These are phyloP conservation scores for Geotrichum candidum DNA, from an alignment of 1,139 yeast species.

Conservation along the genomic window DNA sequence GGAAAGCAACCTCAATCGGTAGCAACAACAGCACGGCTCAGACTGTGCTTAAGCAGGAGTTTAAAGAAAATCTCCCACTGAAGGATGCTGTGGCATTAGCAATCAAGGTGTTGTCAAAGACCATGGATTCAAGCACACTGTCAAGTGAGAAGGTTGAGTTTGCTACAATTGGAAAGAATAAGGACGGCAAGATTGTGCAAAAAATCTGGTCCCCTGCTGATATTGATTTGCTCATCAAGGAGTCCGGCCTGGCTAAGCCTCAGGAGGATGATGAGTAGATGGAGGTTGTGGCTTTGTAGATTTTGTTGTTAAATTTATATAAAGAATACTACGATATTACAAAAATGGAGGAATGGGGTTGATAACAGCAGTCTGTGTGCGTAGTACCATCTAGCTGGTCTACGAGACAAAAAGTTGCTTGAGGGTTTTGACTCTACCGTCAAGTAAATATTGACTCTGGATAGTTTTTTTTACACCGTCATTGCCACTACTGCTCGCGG, in stretches of 20 bases:
- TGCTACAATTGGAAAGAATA: conserved; percentile 60
- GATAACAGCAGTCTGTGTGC: background rate
- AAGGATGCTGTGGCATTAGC: conserved; percentile 85
- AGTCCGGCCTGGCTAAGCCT: conserved; percentile 60
- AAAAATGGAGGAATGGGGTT: background rate
- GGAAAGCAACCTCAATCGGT: conserved; percentile 98
- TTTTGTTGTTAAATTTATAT: background rate
- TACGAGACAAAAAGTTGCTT: background rate
- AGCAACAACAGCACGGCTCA: conserved; percentile 96
- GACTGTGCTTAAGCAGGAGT: conserved; percentile 90
- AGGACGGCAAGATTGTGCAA: conserved; percentile 51
- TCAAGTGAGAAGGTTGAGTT: conserved; percentile 86
- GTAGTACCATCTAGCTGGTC: background rate
- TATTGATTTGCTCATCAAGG: conserved; percentile 66
- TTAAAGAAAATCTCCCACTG: conserved; percentile 71
- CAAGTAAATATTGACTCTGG: background rate
- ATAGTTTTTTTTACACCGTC: background rate
- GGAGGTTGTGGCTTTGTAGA: background rate
- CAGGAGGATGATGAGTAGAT: conserved; percentile 43
- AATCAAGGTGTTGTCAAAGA: conserved; percentile 84
- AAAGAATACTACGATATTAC: background rate
- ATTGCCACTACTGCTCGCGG: background rate
- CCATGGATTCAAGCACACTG: conserved; percentile 84
- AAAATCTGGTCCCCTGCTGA: conserved; percentile 77
- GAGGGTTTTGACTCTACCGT: background rate